Conservation (phyloP, 768 basidiomycete species). For the Russula lepida region DNA sequence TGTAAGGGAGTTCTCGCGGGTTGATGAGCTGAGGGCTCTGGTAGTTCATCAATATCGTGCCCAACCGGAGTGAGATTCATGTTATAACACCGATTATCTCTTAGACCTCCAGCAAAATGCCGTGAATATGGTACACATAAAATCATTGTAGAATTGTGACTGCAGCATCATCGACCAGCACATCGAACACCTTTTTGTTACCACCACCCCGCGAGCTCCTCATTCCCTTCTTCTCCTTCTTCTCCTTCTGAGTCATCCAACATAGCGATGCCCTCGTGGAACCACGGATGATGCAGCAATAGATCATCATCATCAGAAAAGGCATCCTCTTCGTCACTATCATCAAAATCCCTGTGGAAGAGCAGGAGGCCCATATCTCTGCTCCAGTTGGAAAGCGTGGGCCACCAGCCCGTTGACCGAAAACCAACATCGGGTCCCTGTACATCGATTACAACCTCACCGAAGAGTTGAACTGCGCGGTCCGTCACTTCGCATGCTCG, state of each 20-base stretch:
- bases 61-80: too few species aligned
- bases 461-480: conserved; percentile 22
- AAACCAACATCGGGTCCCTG: neutral
- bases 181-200: neutral
- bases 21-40: too few species aligned
- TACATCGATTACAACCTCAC: neutral
- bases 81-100: too few species aligned
- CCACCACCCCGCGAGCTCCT: neutral
- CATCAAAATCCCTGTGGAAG: neutral
- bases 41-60: neutral
- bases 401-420: neutral
- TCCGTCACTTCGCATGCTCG: neutral
- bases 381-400: neutral
- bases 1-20: too few species aligned
- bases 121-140: neutral
- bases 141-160: neutral
- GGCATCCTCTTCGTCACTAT: neutral
- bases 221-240: neutral
- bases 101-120: neutral
- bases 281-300: neutral
- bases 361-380: neutral
- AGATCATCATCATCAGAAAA: neutral
- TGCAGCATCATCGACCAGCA: neutral
- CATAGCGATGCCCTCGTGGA: neutral
- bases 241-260: neutral